Evolutionary conservation across 331 rosid species (phyloP).

Genomic region (Quercus tomentella): DNA sequence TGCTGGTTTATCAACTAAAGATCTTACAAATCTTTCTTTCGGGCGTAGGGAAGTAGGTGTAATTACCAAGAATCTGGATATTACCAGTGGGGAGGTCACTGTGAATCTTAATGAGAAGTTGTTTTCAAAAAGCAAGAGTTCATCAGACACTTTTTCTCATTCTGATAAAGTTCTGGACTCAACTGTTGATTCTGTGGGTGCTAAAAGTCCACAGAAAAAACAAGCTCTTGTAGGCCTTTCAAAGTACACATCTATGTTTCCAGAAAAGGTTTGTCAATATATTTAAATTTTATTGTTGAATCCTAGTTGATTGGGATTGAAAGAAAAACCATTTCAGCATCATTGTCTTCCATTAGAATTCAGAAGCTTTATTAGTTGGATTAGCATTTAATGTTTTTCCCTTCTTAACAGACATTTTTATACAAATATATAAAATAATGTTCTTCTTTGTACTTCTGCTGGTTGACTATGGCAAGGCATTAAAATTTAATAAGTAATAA

Average conservation of each 20-base stretch:
- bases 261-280: slow-evolving; percentile 64
- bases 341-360: background rate
- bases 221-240: slow-evolving; percentile 55
- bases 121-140: slow-evolving; percentile 57
- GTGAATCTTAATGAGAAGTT: slow-evolving; percentile 78
- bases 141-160: slow-evolving; percentile 45
- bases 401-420: background rate
- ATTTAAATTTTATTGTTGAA: background rate
- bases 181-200: slow-evolving; percentile 38
- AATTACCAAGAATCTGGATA: slow-evolving; percentile 64
- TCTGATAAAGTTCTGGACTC: slow-evolving; percentile 40
- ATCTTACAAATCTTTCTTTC: slow-evolving; percentile 38
- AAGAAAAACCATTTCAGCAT: background rate
- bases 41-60: slow-evolving; percentile 93
- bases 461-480: slow-evolving; percentile 4
- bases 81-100: slow-evolving; percentile 65
- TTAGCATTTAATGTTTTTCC: background rate
- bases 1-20: slow-evolving; percentile 11
- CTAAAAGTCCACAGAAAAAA: slow-evolving; percentile 47
- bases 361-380: background rate
- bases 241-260: slow-evolving; percentile 72
- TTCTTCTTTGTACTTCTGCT: background rate
- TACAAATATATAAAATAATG: background rate
- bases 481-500: background rate
- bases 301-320: background rate